Base-by-base conservation (phyloP, 1,284 basidiomycete species). In the Ceratobasidium sp. region DNA sequence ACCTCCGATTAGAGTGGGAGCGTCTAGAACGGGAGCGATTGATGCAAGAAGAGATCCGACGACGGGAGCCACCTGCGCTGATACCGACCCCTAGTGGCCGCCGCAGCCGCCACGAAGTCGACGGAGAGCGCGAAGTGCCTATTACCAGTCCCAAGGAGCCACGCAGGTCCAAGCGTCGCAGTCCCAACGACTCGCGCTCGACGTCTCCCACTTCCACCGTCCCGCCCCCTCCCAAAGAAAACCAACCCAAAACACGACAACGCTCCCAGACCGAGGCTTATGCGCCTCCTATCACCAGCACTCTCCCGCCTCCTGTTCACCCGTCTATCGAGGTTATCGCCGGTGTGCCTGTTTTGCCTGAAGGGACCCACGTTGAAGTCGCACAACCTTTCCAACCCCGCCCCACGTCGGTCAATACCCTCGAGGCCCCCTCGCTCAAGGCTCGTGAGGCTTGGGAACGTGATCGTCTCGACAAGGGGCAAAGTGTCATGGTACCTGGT, bases 361-460 rank as follows among this genome's bases (percentile, higher is more conserved):
- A 66, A 44, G 60, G 60, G n/a, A 66, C 60, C 30, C 60, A 66
- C 39, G 39, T 66, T 39, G 60, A 66, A 23, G 60, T 66, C 53
- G 50, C 41, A 14, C 50, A 36, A 13, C 19, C 25, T 14, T 66
- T 53, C 39, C 19, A 29, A 0, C 13, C 27, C 29, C 60, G 60
- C 7, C 49, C 60, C 16, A 53, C 60, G 36, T 66, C 60, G 33
- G 60, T 56, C 69, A 72, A 13, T 69, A 67, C 16, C 69, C 69
- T 71, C 73, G 74, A 60, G 73, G 74, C 69, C 72, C 73, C 71
- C 58, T 60, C 25, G 70, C 72, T 59, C n/a, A 66, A 46, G 74
- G 76, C 27, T 56, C 71, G 56, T 57, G 73, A 66, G 71, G 73
- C n/a, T 53, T 69, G 41, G 72, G 72, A 57, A 73, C 75, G 56